Conservation (phyloP, 805 yeast species). For the Yamadazyma olivae region DNA sequence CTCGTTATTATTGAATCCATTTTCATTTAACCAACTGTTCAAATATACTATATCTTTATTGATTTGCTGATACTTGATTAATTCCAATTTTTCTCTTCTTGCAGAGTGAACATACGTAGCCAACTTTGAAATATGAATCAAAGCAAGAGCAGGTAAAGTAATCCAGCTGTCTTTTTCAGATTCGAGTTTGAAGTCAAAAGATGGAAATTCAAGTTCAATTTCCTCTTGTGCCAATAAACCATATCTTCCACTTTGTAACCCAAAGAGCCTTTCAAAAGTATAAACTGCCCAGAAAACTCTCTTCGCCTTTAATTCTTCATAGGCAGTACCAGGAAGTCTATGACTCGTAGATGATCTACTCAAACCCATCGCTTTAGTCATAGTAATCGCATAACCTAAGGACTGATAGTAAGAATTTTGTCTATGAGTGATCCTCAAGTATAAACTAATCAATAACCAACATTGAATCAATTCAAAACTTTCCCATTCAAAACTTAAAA, state of each 20-base stretch:
- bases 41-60: conserved; percentile 27
- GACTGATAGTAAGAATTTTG: conserved; percentile 35
- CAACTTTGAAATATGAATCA: conserved; percentile 42
- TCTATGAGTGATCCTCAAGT: conserved; percentile 35
- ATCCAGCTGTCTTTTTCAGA: conserved; percentile 46
- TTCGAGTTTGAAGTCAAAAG: conserved; percentile 24
- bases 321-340: conserved; percentile 18
- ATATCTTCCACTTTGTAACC: conserved; percentile 51
- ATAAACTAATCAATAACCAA: conserved; percentile 36
- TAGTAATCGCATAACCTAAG: conserved; percentile 31
- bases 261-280: conserved; percentile 51
- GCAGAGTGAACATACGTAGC: conserved; percentile 34
- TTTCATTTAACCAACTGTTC: conserved; percentile 28
- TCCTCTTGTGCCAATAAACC: conserved; percentile 36
- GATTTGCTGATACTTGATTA: conserved; percentile 27
- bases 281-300: conserved; percentile 56
- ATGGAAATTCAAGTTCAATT: conserved; percentile 31
- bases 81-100: conserved; percentile 21
- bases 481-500: conserved; percentile 41
- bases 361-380: conserved; percentile 39
- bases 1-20: conserved; percentile 30
- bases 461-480: conserved; percentile 40
- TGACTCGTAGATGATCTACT: conserved; percentile 18
- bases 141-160: conserved; percentile 43
- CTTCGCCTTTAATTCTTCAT: conserved; percentile 45